phyloP scores from a whole-genome alignment of 2,329 filamentous ascomycete genomes.

The Sclerotinia nivalis region DNA sequence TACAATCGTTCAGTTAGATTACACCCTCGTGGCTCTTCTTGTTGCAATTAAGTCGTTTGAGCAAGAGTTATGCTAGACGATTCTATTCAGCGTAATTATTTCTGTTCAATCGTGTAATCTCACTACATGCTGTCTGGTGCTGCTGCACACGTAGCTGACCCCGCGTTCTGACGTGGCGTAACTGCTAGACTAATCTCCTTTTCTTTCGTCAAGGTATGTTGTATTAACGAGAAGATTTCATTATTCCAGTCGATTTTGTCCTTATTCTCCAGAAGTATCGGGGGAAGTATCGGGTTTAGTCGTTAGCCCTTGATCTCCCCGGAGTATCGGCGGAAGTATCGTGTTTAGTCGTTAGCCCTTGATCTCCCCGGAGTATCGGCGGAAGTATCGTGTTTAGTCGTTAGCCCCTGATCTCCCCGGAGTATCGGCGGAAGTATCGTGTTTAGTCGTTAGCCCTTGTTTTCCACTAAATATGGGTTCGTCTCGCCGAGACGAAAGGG shows the following conservation, averaged over 20 bases:
- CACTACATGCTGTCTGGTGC: background rate
- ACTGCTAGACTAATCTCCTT: no score
- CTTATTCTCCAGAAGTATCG: no score
- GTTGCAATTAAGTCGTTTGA: background rate
- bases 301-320: no score
- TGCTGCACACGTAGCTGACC: background rate
- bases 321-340: no score
- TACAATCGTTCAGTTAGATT: background rate
- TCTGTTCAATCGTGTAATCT: background rate
- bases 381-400: no score
- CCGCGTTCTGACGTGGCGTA: background rate
- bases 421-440: no score
- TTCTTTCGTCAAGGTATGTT: background rate
- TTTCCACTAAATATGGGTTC: background rate
- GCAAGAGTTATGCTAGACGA: background rate
- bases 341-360: no score
- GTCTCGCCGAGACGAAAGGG: background rate
- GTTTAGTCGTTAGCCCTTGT: background rate
- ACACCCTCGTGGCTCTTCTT: background rate
- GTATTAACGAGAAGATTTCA: background rate
- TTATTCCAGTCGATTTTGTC: background rate
- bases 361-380: no score
- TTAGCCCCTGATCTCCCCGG: no score
- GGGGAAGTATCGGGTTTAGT: no score
- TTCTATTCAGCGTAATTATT: background rate